Base-by-base conservation (phyloP, 768 basidiomycete genomes). In the Tricholoma flavovirens region DNA sequence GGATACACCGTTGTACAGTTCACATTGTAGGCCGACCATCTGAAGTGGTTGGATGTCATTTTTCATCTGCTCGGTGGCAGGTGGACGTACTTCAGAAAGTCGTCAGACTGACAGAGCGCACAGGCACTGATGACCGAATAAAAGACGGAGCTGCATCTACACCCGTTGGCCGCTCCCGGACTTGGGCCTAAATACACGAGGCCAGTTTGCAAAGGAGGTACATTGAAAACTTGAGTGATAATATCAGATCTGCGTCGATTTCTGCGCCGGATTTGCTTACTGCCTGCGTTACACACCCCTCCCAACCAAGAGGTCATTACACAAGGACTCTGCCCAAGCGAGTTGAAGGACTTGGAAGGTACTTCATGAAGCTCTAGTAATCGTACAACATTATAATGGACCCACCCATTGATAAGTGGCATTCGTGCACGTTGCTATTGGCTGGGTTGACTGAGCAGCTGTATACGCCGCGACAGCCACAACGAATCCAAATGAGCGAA, bases 1-100 rank as follows among this genome's bases (percentile, higher is more conserved):
- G 61, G 49, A 61, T 74, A 82, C 21, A 77, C 54, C 0, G 66
- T 66, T 5, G 75, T 62, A 56, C 83, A 85, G 60, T 84, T 82
- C 35, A 32, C 22, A 30, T 71, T 67, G 69, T 80, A 85, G 7
- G 53, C 17, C 1, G 67, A 65, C 83, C 83, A 85, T 22, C 82
- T 84, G 50, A 17, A 40, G 11, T 11, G 4, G 3, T 22, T 40
- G n/a, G 2, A 19, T 42, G n/a, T 40, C 5, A n/a, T 24, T 12
- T 24, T 12, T 38, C 3, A 4, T 9, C 22, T 43, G 11, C n/a
- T 15, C 35, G 4, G n/a, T 5, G 11, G 1, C 35, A 17, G 30
- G 50, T 35, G 14, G 52, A 62, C 72, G 30, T 50, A 78, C 77
- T 45, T 40, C 48, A 74, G 26, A 55, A 68, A 73, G 7, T 64